phyloP scores from a whole-genome alignment of 441 rosid species.

The Erysimum cheiri region DNA sequence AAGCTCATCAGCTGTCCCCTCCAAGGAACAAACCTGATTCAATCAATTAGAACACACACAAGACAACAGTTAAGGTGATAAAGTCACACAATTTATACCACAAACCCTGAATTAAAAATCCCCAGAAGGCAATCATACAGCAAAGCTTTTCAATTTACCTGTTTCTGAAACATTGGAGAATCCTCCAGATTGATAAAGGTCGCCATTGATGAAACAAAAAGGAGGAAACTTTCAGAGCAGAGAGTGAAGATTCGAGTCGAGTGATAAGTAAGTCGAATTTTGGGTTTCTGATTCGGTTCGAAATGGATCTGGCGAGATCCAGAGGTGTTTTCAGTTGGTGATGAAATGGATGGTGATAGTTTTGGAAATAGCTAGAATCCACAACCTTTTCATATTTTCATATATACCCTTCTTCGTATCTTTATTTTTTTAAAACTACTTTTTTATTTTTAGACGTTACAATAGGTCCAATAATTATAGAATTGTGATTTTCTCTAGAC shows the following conservation, averaged over 20 bases:
- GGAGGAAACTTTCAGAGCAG: slow-evolving; percentile 18
- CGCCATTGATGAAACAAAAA: slow-evolving; percentile 52
- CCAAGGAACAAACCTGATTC: slow-evolving; percentile 62
- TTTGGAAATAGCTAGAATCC: slow-evolving; percentile 4
- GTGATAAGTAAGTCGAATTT: slow-evolving; percentile 1
- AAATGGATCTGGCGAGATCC: slow-evolving; percentile 42
- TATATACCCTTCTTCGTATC: neutral
- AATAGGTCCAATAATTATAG: too few relatives aligned
- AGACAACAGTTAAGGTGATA: neutral
- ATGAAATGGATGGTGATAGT: slow-evolving; percentile 15
- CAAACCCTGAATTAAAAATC: slow-evolving; percentile 1
- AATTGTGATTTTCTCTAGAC: too few relatives aligned
- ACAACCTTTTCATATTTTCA: neutral
- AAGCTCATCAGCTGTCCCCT: slow-evolving; percentile 70
- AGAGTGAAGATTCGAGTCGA: neutral
- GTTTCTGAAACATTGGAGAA: slow-evolving; percentile 89
- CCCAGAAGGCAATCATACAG: neutral
- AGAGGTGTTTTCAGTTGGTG: slow-evolving; percentile 39
- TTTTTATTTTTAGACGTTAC: too few relatives aligned
- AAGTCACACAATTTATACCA: neutral
- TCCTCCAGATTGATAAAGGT: slow-evolving; percentile 78
- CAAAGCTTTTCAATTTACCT: slow-evolving; percentile 48
- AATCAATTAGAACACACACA: slow-evolving; percentile 20
- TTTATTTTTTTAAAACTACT: neutral
- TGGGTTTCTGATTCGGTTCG: slow-evolving; percentile 11